These are phyloP conservation scores for Oenanthe javanica DNA, from an alignment of 140 eudicot species.

Conservation along the genomic window DNA sequence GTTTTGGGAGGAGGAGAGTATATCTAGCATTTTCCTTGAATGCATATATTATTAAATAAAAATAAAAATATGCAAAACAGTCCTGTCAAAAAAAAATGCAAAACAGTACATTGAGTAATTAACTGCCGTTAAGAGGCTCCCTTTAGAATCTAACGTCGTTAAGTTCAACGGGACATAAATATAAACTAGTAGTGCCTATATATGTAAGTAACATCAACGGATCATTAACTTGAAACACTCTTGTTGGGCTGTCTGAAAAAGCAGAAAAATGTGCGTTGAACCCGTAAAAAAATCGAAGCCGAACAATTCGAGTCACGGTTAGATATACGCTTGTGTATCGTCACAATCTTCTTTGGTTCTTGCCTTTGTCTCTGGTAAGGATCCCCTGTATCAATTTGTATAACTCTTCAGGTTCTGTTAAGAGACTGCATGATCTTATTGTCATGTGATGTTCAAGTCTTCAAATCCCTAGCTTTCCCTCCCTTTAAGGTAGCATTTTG, in stretches of 20 bases:
- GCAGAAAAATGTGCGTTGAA: not conserved
- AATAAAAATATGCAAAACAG: too few relatives aligned
- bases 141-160: not conserved
- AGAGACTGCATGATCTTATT: not conserved
- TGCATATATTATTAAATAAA: too few relatives aligned
- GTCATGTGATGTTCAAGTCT: not conserved
- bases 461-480: not conserved
- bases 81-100: too few relatives aligned
- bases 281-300: slow-evolving; percentile 1
- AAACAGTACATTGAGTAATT: too few relatives aligned
- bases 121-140: not conserved
- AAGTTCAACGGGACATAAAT: not conserved
- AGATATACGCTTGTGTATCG: not conserved
- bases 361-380: slow-evolving; percentile 10
- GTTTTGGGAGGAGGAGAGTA: too few relatives aligned
- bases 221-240: not conserved
- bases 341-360: not conserved
- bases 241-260: not conserved
- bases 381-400: not conserved
- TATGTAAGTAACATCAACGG: not conserved
- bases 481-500: not conserved
- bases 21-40: too few relatives aligned
- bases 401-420: not conserved
- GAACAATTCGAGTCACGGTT: not conserved
- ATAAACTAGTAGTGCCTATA: too few relatives aligned